Conservation (phyloP, 495 filamentous ascomycete genomes). For the Clohesyomyces aquaticus region DNA sequence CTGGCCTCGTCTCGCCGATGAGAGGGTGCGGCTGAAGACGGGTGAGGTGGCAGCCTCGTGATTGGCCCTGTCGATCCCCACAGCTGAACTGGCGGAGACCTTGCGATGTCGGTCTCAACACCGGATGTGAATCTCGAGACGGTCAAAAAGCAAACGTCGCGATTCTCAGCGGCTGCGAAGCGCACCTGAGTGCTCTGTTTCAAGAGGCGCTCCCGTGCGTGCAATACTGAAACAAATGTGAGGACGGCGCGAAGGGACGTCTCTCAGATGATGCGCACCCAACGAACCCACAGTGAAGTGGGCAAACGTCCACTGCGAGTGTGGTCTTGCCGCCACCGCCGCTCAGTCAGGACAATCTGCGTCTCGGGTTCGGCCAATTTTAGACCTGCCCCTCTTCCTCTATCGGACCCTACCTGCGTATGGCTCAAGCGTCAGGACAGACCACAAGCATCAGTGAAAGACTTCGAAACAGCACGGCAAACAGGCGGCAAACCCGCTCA, state of each 20-base stretch:
- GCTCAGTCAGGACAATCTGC: not conserved
- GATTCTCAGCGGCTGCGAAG: not conserved
- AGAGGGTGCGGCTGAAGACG: not conserved
- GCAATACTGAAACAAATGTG: not conserved
- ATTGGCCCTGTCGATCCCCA: not conserved
- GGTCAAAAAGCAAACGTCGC: slow-evolving; percentile 7
- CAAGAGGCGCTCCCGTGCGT: slow-evolving; percentile 30
- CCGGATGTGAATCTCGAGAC: not conserved
- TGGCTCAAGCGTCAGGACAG: too few relatives aligned
- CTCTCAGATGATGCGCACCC: not conserved
- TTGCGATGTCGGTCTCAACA: not conserved
- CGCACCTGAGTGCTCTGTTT: slow-evolving; percentile 33
- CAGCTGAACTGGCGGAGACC: not conserved
- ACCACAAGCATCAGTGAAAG: not conserved
- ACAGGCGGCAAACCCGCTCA: slow-evolving; percentile 19
- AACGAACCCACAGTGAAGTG: slow-evolving; percentile 7
- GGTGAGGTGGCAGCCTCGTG: not conserved
- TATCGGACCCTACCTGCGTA: not conserved
- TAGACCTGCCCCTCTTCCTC: slow-evolving; percentile 23
- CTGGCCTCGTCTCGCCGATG: too few relatives aligned
- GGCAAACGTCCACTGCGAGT: slow-evolving; percentile 1
- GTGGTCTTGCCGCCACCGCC: slow-evolving; percentile 7
- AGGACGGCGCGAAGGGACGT: not conserved
- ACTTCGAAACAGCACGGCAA: slow-evolving; percentile 6
- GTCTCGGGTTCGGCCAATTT: slow-evolving; percentile 6